These are phyloP conservation scores for Trebouxiophyceae sp. DNA, from an alignment of 163 green algal genomes.

Conservation along the genomic window DNA sequence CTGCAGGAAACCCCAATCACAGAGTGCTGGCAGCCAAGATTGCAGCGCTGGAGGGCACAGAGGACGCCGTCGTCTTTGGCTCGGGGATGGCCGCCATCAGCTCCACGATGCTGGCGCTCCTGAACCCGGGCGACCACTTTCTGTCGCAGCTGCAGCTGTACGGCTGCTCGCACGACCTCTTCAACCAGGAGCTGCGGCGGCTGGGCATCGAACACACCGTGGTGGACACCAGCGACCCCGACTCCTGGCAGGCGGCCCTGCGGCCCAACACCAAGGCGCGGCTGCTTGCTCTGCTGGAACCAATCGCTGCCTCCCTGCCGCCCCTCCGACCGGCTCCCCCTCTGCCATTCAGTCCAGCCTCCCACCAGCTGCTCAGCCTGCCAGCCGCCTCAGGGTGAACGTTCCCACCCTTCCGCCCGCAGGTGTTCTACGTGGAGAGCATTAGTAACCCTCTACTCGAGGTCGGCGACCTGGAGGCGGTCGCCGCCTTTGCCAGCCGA, in stretches of 20 bases:
- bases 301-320: too few species aligned
- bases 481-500: constrained; percentile 21
- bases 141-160: constrained; percentile 30
- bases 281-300: too few species aligned
- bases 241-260: constrained; percentile 19
- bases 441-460: constrained; percentile 36
- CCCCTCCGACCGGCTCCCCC: too few species aligned
- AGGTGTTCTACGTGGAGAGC: constrained; percentile 43
- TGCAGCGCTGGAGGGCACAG: constrained; percentile 26
- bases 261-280: constrained; percentile 34
- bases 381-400: too few species aligned
- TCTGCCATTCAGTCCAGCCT: too few species aligned
- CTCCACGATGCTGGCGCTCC: constrained; percentile 27
- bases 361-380: too few species aligned
- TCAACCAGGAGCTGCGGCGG: constrained; percentile 10
- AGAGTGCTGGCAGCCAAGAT: constrained; percentile 25
- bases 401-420: not conserved
- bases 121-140: constrained; percentile 40
- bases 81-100: constrained; percentile 43
- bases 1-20: constrained; percentile 3
- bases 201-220: constrained; percentile 17
- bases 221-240: constrained; percentile 13
- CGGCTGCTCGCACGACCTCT: constrained; percentile 21
- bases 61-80: constrained; percentile 23
- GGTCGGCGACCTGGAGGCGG: constrained; percentile 23